Evolutionary conservation across 352 stramenopile genomes (phyloP).

Genomic region (Plasmopara viticola): DNA sequence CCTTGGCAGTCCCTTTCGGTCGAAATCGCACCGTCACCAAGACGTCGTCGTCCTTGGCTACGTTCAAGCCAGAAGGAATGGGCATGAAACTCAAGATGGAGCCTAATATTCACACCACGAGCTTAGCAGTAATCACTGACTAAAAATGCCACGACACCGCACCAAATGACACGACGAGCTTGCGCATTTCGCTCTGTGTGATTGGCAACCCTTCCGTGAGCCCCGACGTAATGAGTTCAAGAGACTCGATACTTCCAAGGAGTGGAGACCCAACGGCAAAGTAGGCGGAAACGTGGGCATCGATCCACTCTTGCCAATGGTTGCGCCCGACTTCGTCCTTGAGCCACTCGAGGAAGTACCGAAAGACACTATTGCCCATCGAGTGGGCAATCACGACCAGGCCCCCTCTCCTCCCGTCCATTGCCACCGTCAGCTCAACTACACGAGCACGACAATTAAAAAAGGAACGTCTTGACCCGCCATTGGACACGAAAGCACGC

Average conservation of each 20-base stretch:
- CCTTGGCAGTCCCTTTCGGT: slow-evolving; percentile 12
- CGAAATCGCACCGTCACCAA: slow-evolving; percentile 45
- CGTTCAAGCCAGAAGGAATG: slow-evolving; percentile 45
- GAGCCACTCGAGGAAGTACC: slow-evolving; percentile 80
- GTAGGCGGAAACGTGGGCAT: slow-evolving; percentile 66
- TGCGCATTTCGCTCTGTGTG: slow-evolving; percentile 56
- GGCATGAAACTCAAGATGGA: slow-evolving; percentile 70
- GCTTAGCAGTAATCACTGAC: neutral
- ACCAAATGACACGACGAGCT: slow-evolving; percentile 72
- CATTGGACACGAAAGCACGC: slow-evolving; percentile 3
- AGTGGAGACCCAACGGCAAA: slow-evolving; percentile 69
- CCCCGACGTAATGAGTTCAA: slow-evolving; percentile 64
- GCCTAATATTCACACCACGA: slow-evolving; percentile 22
- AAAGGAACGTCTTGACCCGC: neutral
- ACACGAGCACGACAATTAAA: slow-evolving; percentile 6
- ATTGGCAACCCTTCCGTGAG: slow-evolving; percentile 60
- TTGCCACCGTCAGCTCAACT: slow-evolving; percentile 58
- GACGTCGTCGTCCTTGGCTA: slow-evolving; percentile 47
- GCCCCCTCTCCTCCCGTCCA: slow-evolving; percentile 38
- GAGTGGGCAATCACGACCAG: slow-evolving; percentile 78
- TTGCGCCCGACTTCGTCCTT: slow-evolving; percentile 66
- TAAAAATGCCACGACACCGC: neutral
- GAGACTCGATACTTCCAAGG: slow-evolving; percentile 57
- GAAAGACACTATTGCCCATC: slow-evolving; percentile 74
- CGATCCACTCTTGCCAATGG: slow-evolving; percentile 71